These are phyloP conservation scores for Candida namnaoensis DNA, from an alignment of 805 yeast species.

Conservation along the genomic window DNA sequence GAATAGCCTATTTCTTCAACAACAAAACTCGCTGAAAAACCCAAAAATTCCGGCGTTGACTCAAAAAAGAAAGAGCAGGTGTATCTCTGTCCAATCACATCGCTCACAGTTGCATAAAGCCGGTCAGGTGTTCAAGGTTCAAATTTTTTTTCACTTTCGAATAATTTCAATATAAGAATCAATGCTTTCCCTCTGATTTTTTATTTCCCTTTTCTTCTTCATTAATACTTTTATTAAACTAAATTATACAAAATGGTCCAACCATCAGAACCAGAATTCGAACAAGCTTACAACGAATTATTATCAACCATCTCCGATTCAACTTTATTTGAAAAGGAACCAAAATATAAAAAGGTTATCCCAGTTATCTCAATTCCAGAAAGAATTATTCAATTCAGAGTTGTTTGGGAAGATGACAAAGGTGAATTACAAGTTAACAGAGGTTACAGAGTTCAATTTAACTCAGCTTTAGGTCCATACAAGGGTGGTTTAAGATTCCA, in stretches of 20 bases:
- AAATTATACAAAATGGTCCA: conserved; percentile 45
- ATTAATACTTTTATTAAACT: neutral
- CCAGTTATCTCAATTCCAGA: conserved; percentile 93
- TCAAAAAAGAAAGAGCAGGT: too few species aligned
- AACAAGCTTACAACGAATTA: conserved; percentile 96
- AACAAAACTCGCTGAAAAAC: too few species aligned
- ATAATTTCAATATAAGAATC: too few species aligned
- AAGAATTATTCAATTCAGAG: conserved; percentile 95
- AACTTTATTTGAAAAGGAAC: conserved; percentile 79
- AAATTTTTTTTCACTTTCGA: too few species aligned
- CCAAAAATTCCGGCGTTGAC: too few species aligned
- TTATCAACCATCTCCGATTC: conserved; percentile 85
- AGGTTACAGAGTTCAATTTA: conserved; percentile 98
- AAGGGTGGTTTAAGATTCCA: conserved; percentile 98
- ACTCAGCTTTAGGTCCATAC: conserved; percentile 97
- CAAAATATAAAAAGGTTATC: conserved; percentile 81
- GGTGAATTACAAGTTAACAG: conserved; percentile 90
- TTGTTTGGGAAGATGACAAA: conserved; percentile 94
- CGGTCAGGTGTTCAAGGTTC: too few species aligned
- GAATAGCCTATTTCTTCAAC: too few species aligned
- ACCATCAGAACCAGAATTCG: conserved; percentile 96
- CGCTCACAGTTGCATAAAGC: too few species aligned
- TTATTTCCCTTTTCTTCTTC: neutral
- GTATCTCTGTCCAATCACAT: too few species aligned
- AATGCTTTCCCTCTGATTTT: neutral